These are phyloP conservation scores for Sphagnum contortum DNA, from an alignment of 225 moss, liverwort and hornwort genomes.

Conservation along the genomic window DNA sequence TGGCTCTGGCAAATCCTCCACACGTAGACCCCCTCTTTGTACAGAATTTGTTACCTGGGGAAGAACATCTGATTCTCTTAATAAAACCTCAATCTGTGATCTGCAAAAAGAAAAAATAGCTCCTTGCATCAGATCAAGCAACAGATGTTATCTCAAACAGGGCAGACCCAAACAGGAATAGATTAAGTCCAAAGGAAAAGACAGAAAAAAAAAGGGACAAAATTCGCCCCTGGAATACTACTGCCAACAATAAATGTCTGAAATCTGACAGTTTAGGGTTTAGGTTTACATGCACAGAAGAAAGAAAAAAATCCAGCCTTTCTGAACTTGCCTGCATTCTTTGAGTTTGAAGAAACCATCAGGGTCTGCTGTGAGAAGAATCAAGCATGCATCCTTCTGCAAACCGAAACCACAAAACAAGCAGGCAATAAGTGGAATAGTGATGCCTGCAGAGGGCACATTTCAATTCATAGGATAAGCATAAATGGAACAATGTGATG, in stretches of 20 bases:
- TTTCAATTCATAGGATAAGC: not conserved
- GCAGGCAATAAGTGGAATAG: too few relatives aligned
- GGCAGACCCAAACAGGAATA: not conserved
- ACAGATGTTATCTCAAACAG: not conserved
- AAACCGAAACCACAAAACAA: slow-evolving; percentile 7
- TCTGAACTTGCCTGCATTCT: slow-evolving; percentile 71
- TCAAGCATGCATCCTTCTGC: slow-evolving; percentile 81
- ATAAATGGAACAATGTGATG: too few relatives aligned
- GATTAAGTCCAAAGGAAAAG: too few relatives aligned
- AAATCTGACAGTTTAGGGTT: too few relatives aligned
- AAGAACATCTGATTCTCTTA: slow-evolving; percentile 78
- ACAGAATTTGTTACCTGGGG: slow-evolving; percentile 61
- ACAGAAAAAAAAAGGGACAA: too few relatives aligned
- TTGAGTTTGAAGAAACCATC: slow-evolving; percentile 89
- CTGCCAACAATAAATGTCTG: too few relatives aligned
- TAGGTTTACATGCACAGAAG: too few relatives aligned
- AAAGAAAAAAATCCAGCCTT: too few relatives aligned
- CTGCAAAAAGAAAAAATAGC: slow-evolving; percentile 23
- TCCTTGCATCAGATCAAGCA: not conserved
- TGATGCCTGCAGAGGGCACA: not conserved
- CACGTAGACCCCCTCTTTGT: slow-evolving; percentile 65
- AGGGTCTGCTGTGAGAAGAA: slow-evolving; percentile 81
- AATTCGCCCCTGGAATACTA: too few relatives aligned
- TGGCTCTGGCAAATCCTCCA: slow-evolving; percentile 70
- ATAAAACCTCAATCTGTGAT: slow-evolving; percentile 66